These are phyloP conservation scores for Quambalaria eucalypti DNA, from an alignment of 1,284 basidiomycete genomes.

Conservation along the genomic window DNA sequence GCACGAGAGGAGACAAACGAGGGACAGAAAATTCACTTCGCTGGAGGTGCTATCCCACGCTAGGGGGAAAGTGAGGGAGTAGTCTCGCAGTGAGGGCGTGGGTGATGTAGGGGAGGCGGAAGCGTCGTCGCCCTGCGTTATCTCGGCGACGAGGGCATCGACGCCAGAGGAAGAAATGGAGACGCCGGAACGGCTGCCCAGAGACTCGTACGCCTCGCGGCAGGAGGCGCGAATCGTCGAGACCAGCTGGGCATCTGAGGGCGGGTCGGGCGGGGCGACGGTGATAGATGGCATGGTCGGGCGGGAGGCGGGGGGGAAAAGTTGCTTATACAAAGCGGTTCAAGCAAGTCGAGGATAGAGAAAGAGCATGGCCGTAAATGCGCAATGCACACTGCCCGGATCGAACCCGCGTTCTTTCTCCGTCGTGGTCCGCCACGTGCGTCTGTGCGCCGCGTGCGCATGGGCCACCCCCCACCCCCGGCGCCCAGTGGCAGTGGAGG, in stretches of 20 bases:
- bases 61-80: slow-evolving; percentile 26
- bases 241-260: not conserved
- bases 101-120: not conserved
- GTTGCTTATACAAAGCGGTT: too few species aligned
- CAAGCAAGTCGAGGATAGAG: too few species aligned
- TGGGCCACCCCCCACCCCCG: too few species aligned
- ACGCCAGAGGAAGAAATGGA: not conserved
- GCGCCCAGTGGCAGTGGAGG: too few species aligned
- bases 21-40: slow-evolving; percentile 36
- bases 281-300: not conserved
- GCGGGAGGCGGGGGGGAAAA: too few species aligned
- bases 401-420: too few species aligned
- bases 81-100: not conserved
- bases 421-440: too few species aligned
- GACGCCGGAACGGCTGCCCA: not conserved
- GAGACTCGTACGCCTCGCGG: not conserved
- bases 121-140: not conserved
- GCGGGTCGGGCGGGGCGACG: not conserved
- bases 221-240: not conserved
- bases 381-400: too few species aligned
- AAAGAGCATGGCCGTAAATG: too few species aligned
- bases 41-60: slow-evolving; percentile 18
- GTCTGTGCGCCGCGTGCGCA: too few species aligned
- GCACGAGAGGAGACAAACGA: slow-evolving; percentile 33
- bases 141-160: too few species aligned